These are phyloP conservation scores for Samsoniella hepiali DNA, from an alignment of 2,329 filamentous ascomycete genomes.

Conservation along the genomic window DNA sequence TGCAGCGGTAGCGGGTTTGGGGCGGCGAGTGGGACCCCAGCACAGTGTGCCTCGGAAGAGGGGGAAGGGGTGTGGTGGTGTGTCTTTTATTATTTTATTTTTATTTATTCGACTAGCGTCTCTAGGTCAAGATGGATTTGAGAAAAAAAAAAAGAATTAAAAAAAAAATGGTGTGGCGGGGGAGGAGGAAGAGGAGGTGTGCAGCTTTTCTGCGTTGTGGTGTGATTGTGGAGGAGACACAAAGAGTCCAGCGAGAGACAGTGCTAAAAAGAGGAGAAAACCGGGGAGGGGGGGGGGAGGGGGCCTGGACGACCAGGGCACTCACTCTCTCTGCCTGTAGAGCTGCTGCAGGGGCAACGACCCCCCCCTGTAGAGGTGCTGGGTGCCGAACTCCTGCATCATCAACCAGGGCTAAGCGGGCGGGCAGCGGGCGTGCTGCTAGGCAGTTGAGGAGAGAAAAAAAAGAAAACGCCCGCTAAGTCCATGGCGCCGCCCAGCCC, in stretches of 20 bases:
- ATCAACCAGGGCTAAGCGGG: no score
- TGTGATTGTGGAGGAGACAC: background rate
- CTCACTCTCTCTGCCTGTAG: background rate
- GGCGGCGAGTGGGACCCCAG: slow-evolving; percentile 5
- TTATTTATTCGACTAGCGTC: background rate
- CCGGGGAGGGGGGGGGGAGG: background rate
- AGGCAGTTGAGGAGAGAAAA: no score
- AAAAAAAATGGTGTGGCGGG: slow-evolving; percentile 1
- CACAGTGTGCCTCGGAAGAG: slow-evolving; percentile 13
- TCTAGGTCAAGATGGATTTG: background rate
- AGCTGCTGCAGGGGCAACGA: background rate
- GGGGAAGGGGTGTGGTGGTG: background rate
- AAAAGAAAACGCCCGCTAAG: background rate
- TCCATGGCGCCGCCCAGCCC: no score
- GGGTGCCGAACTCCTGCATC: background rate
- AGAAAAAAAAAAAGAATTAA: background rate
- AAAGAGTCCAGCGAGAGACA: background rate
- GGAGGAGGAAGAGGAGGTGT: background rate
- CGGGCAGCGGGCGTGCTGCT: no score
- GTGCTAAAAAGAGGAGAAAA: slow-evolving; percentile 5
- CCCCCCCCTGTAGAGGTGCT: no score
- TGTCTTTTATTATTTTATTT: background rate
- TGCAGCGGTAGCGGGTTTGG: background rate
- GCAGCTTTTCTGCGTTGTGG: no score
- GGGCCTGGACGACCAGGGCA: background rate